Base-by-base conservation (phyloP, 768 basidiomycete genomes). In the Leccinum arenicola region DNA sequence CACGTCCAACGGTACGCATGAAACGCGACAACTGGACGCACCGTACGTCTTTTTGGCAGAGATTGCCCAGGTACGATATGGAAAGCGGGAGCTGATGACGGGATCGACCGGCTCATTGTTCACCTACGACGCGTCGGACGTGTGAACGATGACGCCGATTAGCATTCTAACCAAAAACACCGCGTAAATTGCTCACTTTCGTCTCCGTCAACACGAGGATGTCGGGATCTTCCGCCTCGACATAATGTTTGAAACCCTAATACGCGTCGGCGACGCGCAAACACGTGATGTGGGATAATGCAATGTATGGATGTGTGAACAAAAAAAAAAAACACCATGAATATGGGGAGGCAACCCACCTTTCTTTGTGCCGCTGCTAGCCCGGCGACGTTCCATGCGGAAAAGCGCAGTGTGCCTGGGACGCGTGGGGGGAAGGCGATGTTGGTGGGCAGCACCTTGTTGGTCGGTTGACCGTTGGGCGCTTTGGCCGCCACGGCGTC, bases 181-280 rank as follows among this genome's bases (percentile, higher is more conserved):
- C 15, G 4, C 10, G 11, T 6, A 23, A 1, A 23, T 3, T 0
- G 2, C 62, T 54, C 43, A 84, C 91, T 80, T 94, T 95, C 10
- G 92, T 94, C 75, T 95, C 93, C 0, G 90, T 92, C 47, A 95
- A 75, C 15, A 95, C 81, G 23, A 95, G 77, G 27, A 95, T 78
- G 68, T 95, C 93, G 0, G 93, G 84, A 67, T 94, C 86, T 65
- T 95, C 93, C 2, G 91, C 91, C 63, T 91, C 86, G 33, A 94
- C 78, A 68, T 95, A 95, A 66, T 77, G 69, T 65, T 85, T 87
- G 75, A 95, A 93, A 0, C 93, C 93, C 87, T 90, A 62, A 48
- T n/a, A 61, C 11, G 47, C 50, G 57, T 54, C 38, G 29, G 29
- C 29, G 29, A 29, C 29, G 4, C 6, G 35, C 35, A 14, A 36